These are phyloP conservation scores for Rhizopogon rudus DNA, from an alignment of 768 basidiomycete genomes.

Conservation along the genomic window DNA sequence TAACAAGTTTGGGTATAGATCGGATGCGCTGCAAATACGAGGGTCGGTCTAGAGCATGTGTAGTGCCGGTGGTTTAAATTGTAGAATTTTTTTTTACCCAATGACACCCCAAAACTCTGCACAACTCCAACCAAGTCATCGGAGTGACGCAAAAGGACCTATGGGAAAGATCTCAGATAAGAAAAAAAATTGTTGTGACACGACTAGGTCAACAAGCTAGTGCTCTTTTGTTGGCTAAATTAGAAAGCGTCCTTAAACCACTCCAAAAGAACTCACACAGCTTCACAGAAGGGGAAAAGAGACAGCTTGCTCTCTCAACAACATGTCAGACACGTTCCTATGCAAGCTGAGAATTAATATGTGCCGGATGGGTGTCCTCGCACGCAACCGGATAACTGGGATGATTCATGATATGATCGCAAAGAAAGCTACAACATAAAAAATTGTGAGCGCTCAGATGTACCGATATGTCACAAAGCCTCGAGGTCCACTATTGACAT, in stretches of 20 bases:
- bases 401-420: not conserved
- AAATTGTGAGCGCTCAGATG: not conserved
- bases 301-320: not conserved
- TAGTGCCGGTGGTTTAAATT: not conserved
- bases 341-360: not conserved
- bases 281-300: not conserved
- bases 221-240: not conserved
- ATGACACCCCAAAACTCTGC: not conserved
- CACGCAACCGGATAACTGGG: not conserved
- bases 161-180: constrained; percentile 1
- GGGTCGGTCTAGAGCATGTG: not conserved
- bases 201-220: not conserved
- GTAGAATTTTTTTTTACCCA: too few species aligned
- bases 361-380: not conserved
- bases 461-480: not conserved
- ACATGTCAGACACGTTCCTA: not conserved
- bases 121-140: not conserved
- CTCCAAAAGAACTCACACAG: not conserved
- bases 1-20: not conserved
- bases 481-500: not conserved
- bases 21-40: not conserved
- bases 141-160: not conserved
- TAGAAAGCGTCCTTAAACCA: not conserved
- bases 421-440: not conserved
- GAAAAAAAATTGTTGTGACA: not conserved